Evolutionary conservation across 2,329 filamentous ascomycete species (phyloP).

Genomic region (Penicillium sp.): DNA sequence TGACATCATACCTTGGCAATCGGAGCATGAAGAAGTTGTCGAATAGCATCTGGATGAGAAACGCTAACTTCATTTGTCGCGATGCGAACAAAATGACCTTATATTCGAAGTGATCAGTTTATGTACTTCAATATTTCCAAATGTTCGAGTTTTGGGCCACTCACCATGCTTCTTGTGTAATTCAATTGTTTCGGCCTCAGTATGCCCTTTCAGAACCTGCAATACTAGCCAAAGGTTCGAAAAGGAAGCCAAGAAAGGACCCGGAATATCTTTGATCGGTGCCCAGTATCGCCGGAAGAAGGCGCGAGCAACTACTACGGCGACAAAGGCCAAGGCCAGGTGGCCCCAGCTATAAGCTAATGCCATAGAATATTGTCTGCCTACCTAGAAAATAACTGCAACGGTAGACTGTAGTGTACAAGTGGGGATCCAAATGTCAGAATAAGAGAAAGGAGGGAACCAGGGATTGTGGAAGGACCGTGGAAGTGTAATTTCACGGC

Average conservation of each 20-base stretch:
- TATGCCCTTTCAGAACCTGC: conserved; percentile 40
- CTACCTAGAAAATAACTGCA: too few relatives aligned
- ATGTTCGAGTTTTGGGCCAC: background rate
- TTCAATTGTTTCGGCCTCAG: conserved; percentile 36
- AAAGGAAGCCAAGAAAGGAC: conserved; percentile 44
- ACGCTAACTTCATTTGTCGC: conserved; percentile 47
- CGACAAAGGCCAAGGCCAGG: background rate
- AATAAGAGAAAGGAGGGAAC: too few relatives aligned
- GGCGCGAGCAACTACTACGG: background rate
- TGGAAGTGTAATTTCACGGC: too few relatives aligned
- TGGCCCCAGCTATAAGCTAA: too few relatives aligned
- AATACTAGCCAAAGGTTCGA: conserved; percentile 43
- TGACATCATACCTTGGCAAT: conserved; percentile 17
- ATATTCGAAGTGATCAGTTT: background rate
- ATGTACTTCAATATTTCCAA: background rate
- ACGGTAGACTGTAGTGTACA: too few relatives aligned
- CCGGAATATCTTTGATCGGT: conserved; percentile 43
- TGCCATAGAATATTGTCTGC: too few relatives aligned
- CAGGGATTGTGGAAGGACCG: too few relatives aligned
- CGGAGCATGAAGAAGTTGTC: conserved; percentile 34
- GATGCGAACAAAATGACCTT: conserved; percentile 47
- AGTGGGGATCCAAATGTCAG: too few relatives aligned
- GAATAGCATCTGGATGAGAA: conserved; percentile 43
- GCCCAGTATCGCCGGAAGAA: conserved; percentile 48
- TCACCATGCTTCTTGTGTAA: conserved; percentile 44